Evolutionary conservation across 208 protist genomes (phyloP).

Genomic region (Leishmania braziliensis): DNA sequence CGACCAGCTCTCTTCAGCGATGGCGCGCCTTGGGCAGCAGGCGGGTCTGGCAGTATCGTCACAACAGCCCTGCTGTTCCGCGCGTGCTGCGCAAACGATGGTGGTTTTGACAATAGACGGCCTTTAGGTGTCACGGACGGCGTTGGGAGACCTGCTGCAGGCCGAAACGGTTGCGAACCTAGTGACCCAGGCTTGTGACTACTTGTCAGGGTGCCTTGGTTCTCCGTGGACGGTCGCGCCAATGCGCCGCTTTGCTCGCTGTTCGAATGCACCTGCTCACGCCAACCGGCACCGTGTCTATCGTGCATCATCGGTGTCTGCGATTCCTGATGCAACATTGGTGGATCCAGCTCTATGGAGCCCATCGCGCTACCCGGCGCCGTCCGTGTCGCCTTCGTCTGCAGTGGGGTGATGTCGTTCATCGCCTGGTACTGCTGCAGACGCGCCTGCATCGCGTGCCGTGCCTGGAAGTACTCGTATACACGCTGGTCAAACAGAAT

Average conservation of each 20-base stretch:
- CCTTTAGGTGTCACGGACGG: background rate
- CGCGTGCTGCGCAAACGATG: background rate
- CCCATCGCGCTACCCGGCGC: background rate
- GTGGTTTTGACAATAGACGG: background rate
- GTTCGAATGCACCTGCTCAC: background rate
- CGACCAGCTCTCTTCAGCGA: background rate
- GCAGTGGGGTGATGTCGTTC: background rate
- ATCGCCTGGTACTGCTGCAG: constrained; percentile 22
- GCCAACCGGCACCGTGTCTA: too few relatives aligned
- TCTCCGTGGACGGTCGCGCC: background rate
- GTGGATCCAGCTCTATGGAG: background rate
- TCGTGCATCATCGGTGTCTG: background rate
- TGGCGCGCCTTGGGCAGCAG: background rate
- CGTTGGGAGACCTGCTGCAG: background rate
- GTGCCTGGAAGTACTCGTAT: constrained; percentile 69
- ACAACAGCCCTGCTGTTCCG: background rate
- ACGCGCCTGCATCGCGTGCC: constrained; percentile 35
- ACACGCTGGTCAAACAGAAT: constrained; percentile 75
- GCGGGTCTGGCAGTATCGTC: background rate
- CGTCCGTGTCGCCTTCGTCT: background rate
- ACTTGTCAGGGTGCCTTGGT: background rate
- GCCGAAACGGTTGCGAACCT: too few relatives aligned
- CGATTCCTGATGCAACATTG: background rate
- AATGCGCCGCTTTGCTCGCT: background rate
- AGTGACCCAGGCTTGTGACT: background rate